Percentiles rank a stretch among this genome's conserved stretches.
These are phyloP conservation scores for Ustilago shanxiensis DNA, from an alignment of 1,284 basidiomycete species.

Conservation along the genomic window DNA sequence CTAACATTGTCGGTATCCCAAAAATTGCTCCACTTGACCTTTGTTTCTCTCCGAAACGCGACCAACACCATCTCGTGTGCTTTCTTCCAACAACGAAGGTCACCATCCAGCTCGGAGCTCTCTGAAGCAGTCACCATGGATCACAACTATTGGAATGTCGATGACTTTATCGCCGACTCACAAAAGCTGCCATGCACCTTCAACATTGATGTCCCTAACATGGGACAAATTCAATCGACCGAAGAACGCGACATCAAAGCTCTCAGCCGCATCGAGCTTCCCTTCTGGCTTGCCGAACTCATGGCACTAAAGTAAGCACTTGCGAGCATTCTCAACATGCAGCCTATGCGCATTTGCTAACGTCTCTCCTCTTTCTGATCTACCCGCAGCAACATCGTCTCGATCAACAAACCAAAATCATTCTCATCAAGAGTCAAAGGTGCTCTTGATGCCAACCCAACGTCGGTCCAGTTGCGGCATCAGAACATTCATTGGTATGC, in stretches of 20 bases:
- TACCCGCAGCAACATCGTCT: slow-evolving; percentile 60
- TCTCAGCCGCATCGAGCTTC: slow-evolving; percentile 62
- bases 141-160: slow-evolving; percentile 65
- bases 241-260: slow-evolving; percentile 61
- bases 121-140: slow-evolving; percentile 51
- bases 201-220: slow-evolving; percentile 63
- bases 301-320: slow-evolving; percentile 61
- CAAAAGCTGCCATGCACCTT: slow-evolving; percentile 64
- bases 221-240: slow-evolving; percentile 62
- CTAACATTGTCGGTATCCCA: background rate
- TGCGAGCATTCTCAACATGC: background rate
- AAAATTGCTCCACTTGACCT: slow-evolving; percentile 1
- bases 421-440: slow-evolving; percentile 60
- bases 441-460: slow-evolving; percentile 64
- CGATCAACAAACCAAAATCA: slow-evolving; percentile 62
- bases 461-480: slow-evolving; percentile 60
- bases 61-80: slow-evolving; percentile 1
- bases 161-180: slow-evolving; percentile 62
- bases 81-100: background rate
- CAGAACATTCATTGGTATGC: slow-evolving; percentile 67
- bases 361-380: background rate
- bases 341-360: background rate
- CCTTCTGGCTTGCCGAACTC: slow-evolving; percentile 67
- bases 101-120: background rate
- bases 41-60: background rate